Conservation (phyloP, 2,329 filamentous ascomycete species). For the Fusarium xyrophilum region DNA sequence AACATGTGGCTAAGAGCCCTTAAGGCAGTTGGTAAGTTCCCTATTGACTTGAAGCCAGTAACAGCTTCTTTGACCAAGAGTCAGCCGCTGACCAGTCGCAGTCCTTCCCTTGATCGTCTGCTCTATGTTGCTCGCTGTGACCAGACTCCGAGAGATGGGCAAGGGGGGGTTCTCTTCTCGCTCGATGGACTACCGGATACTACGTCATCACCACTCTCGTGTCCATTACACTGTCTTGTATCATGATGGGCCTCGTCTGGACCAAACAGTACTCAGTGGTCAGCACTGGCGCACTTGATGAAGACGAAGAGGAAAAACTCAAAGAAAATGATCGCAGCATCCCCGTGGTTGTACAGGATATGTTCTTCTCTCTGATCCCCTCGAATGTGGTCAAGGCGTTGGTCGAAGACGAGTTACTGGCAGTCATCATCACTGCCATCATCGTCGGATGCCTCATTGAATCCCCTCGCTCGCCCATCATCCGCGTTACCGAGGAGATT, state of each 20-base stretch:
- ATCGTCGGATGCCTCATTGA: conserved; percentile 57
- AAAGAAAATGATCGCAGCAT: not conserved
- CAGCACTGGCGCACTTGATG: conserved; percentile 12
- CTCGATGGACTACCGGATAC: conserved; percentile 57
- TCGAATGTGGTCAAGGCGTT: conserved; percentile 56
- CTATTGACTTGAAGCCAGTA: not conserved
- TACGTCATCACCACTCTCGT: conserved; percentile 58
- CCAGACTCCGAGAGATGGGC: conserved; percentile 55
- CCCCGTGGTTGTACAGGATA: conserved; percentile 54
- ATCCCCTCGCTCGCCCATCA: conserved; percentile 45
- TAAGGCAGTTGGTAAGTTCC: conserved; percentile 53
- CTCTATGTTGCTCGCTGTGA: conserved; percentile 60
- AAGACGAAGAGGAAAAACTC: not conserved
- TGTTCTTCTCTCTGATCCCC: conserved; percentile 59
- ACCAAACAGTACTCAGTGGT: conserved; percentile 52
- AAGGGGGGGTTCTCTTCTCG: conserved; percentile 53
- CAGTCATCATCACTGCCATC: conserved; percentile 55
- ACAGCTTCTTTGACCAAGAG: not conserved
- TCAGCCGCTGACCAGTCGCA: conserved; percentile 29
- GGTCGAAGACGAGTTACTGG: conserved; percentile 54
- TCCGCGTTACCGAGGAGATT: conserved; percentile 55
- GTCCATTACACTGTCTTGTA: conserved; percentile 55
- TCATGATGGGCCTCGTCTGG: conserved; percentile 58
- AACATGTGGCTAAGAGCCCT: conserved; percentile 58
- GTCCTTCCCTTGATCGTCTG: conserved; percentile 60